Evolutionary conservation across 805 yeast genomes (phyloP).

Genomic region (Candida bentonensis): DNA sequence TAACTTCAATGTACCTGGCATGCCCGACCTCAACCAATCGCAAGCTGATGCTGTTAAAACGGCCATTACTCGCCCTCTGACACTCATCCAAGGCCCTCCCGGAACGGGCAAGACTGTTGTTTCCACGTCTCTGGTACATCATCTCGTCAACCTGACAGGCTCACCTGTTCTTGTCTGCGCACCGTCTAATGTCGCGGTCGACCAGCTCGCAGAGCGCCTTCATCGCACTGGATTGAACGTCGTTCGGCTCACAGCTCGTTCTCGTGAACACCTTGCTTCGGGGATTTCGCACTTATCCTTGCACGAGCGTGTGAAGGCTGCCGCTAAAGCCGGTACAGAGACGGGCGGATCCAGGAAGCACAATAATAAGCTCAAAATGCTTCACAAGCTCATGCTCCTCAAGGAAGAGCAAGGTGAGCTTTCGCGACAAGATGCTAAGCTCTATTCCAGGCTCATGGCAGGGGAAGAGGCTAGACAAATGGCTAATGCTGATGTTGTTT

Average conservation of each 20-base stretch:
- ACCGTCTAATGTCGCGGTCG: constrained; percentile 91
- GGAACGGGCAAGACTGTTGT: constrained; percentile 95
- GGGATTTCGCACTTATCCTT: constrained; percentile 44
- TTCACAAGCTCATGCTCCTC: constrained; percentile 43
- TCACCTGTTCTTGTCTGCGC: constrained; percentile 77
- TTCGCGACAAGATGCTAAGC: constrained; percentile 36
- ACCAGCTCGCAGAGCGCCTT: constrained; percentile 68
- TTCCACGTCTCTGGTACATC: constrained; percentile 76
- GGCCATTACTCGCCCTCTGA: constrained; percentile 57
- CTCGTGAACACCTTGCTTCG: constrained; percentile 69
- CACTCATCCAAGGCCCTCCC: constrained; percentile 90
- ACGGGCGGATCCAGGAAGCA: too few relatives aligned
- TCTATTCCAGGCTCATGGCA: constrained; percentile 28
- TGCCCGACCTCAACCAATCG: constrained; percentile 59
- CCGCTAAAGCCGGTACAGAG: constrained; percentile 7
- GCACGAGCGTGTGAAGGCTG: constrained; percentile 39
- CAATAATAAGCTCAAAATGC: constrained; percentile 18
- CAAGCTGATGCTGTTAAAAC: constrained; percentile 64
- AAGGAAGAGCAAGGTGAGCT: constrained; percentile 60
- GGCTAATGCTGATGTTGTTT: constrained; percentile 56
- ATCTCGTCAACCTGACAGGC: constrained; percentile 45
- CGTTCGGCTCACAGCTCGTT: constrained; percentile 60
- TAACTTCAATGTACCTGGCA: constrained; percentile 47
- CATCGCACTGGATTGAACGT: constrained; percentile 61
- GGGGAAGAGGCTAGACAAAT: constrained; percentile 38